These are phyloP conservation scores for Debaryomycetaceae sp. DNA, from an alignment of 1,139 yeast genomes.

Conservation along the genomic window DNA sequence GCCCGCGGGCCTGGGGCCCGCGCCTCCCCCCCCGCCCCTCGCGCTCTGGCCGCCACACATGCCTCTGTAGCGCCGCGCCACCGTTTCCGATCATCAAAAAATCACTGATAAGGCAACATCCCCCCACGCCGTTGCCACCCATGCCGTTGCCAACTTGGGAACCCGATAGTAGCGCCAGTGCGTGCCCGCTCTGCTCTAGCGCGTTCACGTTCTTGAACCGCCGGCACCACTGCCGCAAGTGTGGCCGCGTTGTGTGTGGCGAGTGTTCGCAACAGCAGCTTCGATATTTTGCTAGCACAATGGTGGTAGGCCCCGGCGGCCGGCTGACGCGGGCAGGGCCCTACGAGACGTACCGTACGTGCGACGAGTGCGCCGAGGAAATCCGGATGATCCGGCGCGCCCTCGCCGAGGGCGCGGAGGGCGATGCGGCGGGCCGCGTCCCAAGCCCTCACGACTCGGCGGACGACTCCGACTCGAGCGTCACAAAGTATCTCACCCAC, in stretches of 20 bases:
- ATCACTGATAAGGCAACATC: too few species aligned
- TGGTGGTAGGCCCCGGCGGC: constrained; percentile 27
- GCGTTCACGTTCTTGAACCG: constrained; percentile 65
- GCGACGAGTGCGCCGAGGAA: constrained; percentile 67
- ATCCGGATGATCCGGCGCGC: constrained; percentile 53
- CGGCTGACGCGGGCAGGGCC: constrained; percentile 22
- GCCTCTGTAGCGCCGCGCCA: too few species aligned
- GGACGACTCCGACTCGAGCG: constrained; percentile 10
- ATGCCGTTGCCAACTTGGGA: constrained; percentile 91
- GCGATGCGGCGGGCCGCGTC: constrained; percentile 1
- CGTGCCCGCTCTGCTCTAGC: constrained; percentile 61
- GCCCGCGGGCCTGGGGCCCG: too few species aligned
- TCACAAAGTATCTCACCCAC: constrained; percentile 22
- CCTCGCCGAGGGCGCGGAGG: constrained; percentile 17
- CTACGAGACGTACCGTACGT: constrained; percentile 51
- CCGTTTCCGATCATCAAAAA: too few species aligned
- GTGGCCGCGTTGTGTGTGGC: constrained; percentile 76
- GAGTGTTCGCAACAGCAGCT: constrained; percentile 51
- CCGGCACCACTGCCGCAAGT: constrained; percentile 87
- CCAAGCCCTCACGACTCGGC: constrained; percentile 1
- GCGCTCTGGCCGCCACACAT: too few species aligned
- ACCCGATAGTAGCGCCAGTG: constrained; percentile 54
- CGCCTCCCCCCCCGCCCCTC: too few species aligned
- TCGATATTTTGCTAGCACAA: constrained; percentile 37
- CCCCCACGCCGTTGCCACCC: too few species aligned